phyloP scores from a whole-genome alignment of 345 rosid genomes.

The Nephelium lappaceum region DNA sequence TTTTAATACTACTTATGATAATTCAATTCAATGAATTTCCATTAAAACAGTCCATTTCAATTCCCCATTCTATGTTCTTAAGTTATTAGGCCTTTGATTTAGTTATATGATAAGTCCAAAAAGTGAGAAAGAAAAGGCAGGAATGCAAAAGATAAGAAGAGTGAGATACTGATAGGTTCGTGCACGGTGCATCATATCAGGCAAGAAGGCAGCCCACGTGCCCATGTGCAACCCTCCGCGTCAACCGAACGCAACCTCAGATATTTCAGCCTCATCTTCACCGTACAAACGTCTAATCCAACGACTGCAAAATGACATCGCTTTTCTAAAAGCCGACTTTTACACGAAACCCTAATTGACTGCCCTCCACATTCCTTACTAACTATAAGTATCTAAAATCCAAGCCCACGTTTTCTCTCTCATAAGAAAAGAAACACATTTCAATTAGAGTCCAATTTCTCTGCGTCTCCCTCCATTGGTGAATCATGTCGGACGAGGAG shows the following conservation, averaged over 20 bases:
- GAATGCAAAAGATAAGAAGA: neutral
- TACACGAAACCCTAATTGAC: neutral
- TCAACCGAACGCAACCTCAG: constrained; percentile 6
- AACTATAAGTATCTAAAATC: constrained; percentile 5
- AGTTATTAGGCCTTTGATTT: too few relatives aligned
- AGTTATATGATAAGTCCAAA: too few relatives aligned
- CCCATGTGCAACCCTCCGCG: neutral
- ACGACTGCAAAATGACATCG: constrained; percentile 8
- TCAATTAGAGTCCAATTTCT: too few relatives aligned
- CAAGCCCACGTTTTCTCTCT: neutral
- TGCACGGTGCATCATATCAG: neutral
- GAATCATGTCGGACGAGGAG: constrained; percentile 66
- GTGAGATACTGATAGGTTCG: neutral
- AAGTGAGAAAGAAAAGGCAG: too few relatives aligned
- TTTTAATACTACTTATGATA: too few relatives aligned
- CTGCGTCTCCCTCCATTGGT: neutral
- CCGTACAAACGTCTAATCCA: constrained; percentile 24
- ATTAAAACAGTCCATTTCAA: too few relatives aligned
- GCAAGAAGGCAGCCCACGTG: neutral
- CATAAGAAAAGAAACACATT: neutral
- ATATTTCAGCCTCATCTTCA: neutral
- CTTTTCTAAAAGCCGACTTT: neutral
- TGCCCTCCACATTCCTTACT: neutral
- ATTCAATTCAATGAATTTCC: too few relatives aligned
- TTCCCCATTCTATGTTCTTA: too few relatives aligned